Base-by-base conservation (phyloP, 148 eudicot species). In the Vaccinium darrowii region DNA sequence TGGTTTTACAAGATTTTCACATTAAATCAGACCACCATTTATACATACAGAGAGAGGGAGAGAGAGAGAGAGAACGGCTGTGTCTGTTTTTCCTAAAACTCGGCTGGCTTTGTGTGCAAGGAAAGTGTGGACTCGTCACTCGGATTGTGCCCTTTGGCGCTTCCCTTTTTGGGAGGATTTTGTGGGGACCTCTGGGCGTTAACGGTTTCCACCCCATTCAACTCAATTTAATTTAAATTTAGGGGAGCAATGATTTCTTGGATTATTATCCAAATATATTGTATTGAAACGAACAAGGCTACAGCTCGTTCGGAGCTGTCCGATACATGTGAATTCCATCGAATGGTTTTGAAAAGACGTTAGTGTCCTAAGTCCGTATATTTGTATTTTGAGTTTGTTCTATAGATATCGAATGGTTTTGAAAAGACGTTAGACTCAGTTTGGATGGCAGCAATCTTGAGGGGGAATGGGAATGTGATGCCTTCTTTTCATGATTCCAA, bases 41-140 rank as follows among this genome's bases (percentile, higher is more conserved):
- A 23, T 23, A 23, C 5, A 67, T 1, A 62, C 2, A 13, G 65
- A 4, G 15, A 67, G 36, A 67, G 33, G 1, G 74, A 69, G 74
- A 30, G 39, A 27, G 74, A 30, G 39, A 69, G 16, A 27, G 36
- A 11, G 3, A 12, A 0, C 8, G 16, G 74, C 18, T 69, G 18
- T 27, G 39, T 27, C 33, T 67, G 33, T 67, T 67, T 67, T 67
- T 25, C 43, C 16, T 69, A 69, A 69, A 27, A 12, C 2, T 69
- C 13, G 7, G 43, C 36, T 67, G 73, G 73, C 39, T 67, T 67
- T 67, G 73, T 25, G 0, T 11, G 73, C 74, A 69, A 69, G 74
- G 74, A 69, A 69, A 69, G 74, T 69, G 74, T 27, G 74, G 74
- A 69, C 43, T 69, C 74, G 6, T 12, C 74, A 27, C 74, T 69